Conservation (phyloP, 2,329 filamentous ascomycete species). For the Penicillium capsulatum region DNA sequence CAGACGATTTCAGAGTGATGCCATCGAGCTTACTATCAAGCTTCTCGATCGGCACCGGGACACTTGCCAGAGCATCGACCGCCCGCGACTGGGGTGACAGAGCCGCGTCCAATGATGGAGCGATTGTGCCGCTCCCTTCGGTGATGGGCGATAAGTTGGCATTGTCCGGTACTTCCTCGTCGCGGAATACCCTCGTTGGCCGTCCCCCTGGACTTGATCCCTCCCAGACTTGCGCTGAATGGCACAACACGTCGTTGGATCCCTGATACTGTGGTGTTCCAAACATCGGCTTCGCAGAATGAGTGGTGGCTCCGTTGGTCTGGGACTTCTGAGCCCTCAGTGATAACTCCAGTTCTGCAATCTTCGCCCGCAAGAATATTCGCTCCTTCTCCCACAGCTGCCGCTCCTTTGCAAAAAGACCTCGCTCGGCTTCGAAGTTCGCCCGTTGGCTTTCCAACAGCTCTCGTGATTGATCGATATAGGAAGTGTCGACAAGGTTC, state of each 20-base stretch:
- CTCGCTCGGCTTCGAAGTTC: conserved; percentile 40
- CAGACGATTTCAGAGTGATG: conserved; percentile 46
- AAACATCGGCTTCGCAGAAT: conserved; percentile 13
- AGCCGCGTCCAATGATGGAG: conserved; percentile 39
- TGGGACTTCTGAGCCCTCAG: conserved; percentile 20
- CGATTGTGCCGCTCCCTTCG: conserved; percentile 27
- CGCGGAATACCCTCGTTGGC: conserved; percentile 44
- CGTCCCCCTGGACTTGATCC: conserved; percentile 38
- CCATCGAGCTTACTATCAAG: conserved; percentile 46
- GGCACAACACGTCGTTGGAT: conserved; percentile 5
- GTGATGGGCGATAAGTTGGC: conserved; percentile 26
- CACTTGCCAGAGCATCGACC: conserved; percentile 31
- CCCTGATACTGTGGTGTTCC: conserved; percentile 11
- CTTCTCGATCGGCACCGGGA: conserved; percentile 45
- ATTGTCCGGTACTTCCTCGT: conserved; percentile 29
- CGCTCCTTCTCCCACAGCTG: conserved; percentile 45
- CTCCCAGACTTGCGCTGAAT: conserved; percentile 41
- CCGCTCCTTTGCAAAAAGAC: conserved; percentile 42
- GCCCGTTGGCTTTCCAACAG: conserved; percentile 38
- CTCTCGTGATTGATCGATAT: conserved; percentile 41
- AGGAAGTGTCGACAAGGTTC: conserved; percentile 28
- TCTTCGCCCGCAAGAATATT: conserved; percentile 39
- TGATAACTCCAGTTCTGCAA: conserved; percentile 39
- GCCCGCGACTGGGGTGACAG: conserved; percentile 37
- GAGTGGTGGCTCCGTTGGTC: conserved; percentile 3